Evolutionary conservation across 2,329 filamentous ascomycete genomes (phyloP).

Genomic region (Colletotrichum sojae): DNA sequence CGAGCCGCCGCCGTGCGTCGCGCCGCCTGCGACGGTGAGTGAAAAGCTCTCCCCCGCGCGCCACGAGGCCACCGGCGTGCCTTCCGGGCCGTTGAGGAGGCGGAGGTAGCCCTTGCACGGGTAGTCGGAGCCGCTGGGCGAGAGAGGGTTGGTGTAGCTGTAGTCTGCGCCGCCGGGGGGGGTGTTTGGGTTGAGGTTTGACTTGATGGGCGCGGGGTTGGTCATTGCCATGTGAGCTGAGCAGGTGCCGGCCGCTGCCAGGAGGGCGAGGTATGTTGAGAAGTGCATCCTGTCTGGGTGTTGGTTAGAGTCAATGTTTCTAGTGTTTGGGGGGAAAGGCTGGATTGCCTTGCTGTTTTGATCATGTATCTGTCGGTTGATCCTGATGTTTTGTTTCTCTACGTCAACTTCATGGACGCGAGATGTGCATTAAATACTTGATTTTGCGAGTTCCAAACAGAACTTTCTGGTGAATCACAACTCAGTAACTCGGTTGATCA

Average conservation of each 20-base stretch:
- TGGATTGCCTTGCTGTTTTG: too few relatives aligned
- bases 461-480: too few relatives aligned
- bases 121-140: conserved; percentile 67
- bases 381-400: too few relatives aligned
- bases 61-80: conserved; percentile 65
- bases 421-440: too few relatives aligned
- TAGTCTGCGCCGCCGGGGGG: conserved; percentile 59
- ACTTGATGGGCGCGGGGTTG: conserved; percentile 48
- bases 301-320: neutral
- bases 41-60: conserved; percentile 66
- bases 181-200: conserved; percentile 45
- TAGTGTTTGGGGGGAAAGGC: neutral
- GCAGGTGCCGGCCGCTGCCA: neutral
- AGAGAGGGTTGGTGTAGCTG: conserved; percentile 71
- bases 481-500: too few relatives aligned
- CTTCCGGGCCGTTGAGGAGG: conserved; percentile 47
- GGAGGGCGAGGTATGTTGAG: neutral
- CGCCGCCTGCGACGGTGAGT: conserved; percentile 68
- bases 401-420: too few relatives aligned
- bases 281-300: neutral
- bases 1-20: conserved; percentile 70
- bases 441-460: too few relatives aligned
- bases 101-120: conserved; percentile 69
- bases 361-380: too few relatives aligned
- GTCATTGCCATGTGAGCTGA: conserved; percentile 50